Evolutionary conservation across 2,329 filamentous ascomycete species (phyloP), one percentile per base, ranked within the genome.

Genomic region (Microdochium bolleyi): DNA sequence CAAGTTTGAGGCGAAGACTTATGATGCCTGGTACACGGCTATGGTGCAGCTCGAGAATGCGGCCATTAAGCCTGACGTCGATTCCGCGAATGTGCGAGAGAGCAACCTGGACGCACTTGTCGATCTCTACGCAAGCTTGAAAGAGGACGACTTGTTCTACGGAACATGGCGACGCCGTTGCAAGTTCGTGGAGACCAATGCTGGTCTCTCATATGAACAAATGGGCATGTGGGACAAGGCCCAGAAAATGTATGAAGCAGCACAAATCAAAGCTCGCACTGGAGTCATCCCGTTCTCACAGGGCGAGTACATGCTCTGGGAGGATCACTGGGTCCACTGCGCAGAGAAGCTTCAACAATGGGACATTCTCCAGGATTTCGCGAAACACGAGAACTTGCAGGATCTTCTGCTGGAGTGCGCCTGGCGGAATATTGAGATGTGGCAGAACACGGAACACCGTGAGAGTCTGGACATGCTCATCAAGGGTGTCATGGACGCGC

Each of bases 161-260:
- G 94, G 94, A 9, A 95, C 92, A 0, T 99, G 94, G 94, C 85
- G 94, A 54, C 84, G 94, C 53, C 85, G 94, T 48, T 96, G 92
- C 67, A 90, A 96, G 59, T 99, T 96, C 64, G 88, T 99, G 5
- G 95, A 99, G 74, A 97, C 92, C 9, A 99, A 99, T 65, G 90
- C 94, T 14, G 94, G 92, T 1, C 76, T 99, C 8, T 99, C 94
- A 0, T 99, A 96, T 61, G 95, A 99, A 72, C 95, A 99, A 67
- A 95, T 95, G 62, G 94, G 94, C 49, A 95, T 97, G 82, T 99
- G 94, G 95, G 94, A 99, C 63, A 97, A 97, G 71, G 92, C 95
- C 1, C 95, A 99, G 71, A 88, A 89, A 64, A 87, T 96, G 74
- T 99, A 97, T 68, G 94, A 99, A 69, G 87, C 87, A 53, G 94